phyloP scores from a whole-genome alignment of 148 eudicot genomes.

The Cornus florida region DNA sequence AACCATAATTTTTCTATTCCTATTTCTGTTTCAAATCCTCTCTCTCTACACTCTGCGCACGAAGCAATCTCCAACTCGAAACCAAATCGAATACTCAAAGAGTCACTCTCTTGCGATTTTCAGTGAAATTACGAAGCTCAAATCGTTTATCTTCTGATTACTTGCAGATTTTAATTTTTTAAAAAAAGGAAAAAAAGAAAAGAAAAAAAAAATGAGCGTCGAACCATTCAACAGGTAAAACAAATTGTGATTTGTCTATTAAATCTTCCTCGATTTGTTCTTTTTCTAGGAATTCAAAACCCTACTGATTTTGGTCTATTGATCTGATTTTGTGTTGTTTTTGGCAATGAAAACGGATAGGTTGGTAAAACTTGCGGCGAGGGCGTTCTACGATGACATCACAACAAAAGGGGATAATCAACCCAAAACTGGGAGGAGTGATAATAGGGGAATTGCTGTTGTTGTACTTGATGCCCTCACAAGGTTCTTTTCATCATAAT shows the following conservation, averaged over 20 bases:
- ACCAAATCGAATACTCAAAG: background rate
- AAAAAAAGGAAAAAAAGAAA: background rate
- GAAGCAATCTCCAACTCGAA: background rate
- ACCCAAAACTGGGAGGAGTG: slow-evolving; percentile 71
- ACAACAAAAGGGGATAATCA: slow-evolving; percentile 86
- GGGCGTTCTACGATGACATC: slow-evolving; percentile 90
- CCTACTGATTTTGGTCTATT: background rate
- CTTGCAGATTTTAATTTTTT: background rate
- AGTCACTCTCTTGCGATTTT: background rate
- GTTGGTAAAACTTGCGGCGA: slow-evolving; percentile 87
- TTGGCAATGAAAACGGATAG: slow-evolving; percentile 29
- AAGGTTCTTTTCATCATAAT: slow-evolving; percentile 33
- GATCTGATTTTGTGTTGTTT: background rate
- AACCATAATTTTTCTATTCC: too few relatives aligned
- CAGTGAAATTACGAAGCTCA: background rate
- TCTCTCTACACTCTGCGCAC: background rate
- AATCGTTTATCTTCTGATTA: background rate
- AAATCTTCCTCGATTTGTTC: background rate
- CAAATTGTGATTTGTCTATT: background rate
- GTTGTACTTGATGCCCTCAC: slow-evolving; percentile 96
- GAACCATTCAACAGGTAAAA: slow-evolving; percentile 45
- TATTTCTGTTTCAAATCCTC: background rate
- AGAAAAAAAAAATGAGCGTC: slow-evolving; percentile 21
- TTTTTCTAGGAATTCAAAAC: background rate
- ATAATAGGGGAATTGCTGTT: slow-evolving; percentile 90